Conservation (phyloP, 345 rosid genomes). For the Zanthoxylum bungeanum region DNA sequence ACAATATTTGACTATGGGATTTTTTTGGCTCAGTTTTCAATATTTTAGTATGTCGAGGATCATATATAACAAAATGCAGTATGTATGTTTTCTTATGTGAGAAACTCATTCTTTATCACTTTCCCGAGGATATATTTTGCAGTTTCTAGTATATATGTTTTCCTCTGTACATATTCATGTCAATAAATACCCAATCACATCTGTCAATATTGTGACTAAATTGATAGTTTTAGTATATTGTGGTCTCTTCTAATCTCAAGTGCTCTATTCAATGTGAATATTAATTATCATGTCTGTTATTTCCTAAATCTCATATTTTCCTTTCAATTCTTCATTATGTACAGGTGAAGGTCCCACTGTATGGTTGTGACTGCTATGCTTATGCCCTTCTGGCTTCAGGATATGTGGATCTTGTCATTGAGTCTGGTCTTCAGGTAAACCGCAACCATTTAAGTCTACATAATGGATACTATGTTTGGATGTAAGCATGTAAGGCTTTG, state of each 20-base stretch:
- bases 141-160: not conserved
- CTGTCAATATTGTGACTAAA: not conserved
- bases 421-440: slow-evolving; percentile 86
- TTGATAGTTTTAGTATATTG: not conserved
- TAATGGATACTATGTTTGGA: not conserved
- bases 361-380: slow-evolving; percentile 98
- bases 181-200: not conserved
- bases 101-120: not conserved
- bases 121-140: not conserved
- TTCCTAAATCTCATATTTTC: not conserved
- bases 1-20: not conserved
- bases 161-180: too few relatives aligned
- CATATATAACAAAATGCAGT: not conserved
- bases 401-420: slow-evolving; percentile 88
- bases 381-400: slow-evolving; percentile 97
- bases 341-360: slow-evolving; percentile 87
- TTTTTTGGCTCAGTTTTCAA: not conserved
- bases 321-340: slow-evolving; percentile 5
- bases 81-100: not conserved
- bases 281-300: not conserved
- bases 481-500: not conserved
- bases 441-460: not conserved
- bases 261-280: not conserved
- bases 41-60: not conserved
- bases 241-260: not conserved